Percentiles rank a stretch among this genome's conserved stretches.
Conservation (phyloP, 371 early-diverging fungal genomes). For the Circinella umbellata region DNA sequence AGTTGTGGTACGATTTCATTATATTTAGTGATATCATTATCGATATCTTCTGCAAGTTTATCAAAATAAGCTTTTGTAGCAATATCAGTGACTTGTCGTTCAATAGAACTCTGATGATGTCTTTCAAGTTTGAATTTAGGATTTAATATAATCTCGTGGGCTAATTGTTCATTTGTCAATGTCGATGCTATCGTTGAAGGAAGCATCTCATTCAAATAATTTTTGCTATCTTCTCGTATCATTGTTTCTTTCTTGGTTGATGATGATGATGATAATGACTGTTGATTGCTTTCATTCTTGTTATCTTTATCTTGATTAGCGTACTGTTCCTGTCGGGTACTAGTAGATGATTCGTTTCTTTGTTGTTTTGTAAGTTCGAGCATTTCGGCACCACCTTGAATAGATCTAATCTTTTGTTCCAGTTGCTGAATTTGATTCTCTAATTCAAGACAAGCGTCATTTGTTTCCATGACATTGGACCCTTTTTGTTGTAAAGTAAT, state of each 20-base stretch:
- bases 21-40: slow-evolving; percentile 31
- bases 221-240: too few relatives aligned
- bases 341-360: slow-evolving; percentile 12
- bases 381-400: slow-evolving; percentile 27
- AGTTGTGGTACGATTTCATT: slow-evolving; percentile 44
- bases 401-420: slow-evolving; percentile 27
- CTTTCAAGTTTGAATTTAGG: slow-evolving; percentile 70
- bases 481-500: slow-evolving; percentile 62
- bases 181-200: background rate
- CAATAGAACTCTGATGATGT: slow-evolving; percentile 40
- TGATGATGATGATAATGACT: too few relatives aligned
- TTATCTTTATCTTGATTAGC: too few relatives aligned
- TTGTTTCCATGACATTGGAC: slow-evolving; percentile 40
- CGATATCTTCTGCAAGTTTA: slow-evolving; percentile 53
- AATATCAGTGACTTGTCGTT: slow-evolving; percentile 51
- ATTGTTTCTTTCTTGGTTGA: background rate
- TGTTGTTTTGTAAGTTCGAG: slow-evolving; percentile 15
- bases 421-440: slow-evolving; percentile 54
- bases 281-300: too few relatives aligned
- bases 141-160: slow-evolving; percentile 78
- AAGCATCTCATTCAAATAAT: too few relatives aligned
- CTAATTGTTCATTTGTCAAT: slow-evolving; percentile 66
- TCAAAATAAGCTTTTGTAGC: slow-evolving; percentile 73
- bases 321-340: too few relatives aligned
- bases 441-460: slow-evolving; percentile 31